These are phyloP conservation scores for Hypoxylon sp. DNA, from an alignment of 2,329 filamentous ascomycete genomes.

Conservation along the genomic window DNA sequence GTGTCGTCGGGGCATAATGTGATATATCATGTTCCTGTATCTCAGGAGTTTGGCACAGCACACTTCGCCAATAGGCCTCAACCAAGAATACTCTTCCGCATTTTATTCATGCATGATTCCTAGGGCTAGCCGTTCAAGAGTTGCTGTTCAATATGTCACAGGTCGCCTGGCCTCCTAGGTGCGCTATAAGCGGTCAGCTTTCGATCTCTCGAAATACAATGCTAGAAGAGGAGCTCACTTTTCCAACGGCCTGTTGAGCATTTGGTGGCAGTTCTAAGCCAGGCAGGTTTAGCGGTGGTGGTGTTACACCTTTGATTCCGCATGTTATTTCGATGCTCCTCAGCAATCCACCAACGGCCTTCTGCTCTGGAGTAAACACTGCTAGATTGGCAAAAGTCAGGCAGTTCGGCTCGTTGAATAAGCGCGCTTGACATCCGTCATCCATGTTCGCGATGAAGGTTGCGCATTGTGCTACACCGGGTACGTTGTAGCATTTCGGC, in stretches of 20 bases:
- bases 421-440: constrained; percentile 57
- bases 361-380: constrained; percentile 56
- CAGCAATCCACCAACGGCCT: constrained; percentile 55
- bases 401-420: constrained; percentile 57
- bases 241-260: constrained; percentile 47
- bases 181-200: constrained; percentile 30
- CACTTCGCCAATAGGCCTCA: constrained; percentile 21
- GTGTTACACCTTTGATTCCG: constrained; percentile 51
- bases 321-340: constrained; percentile 57
- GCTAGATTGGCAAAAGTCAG: constrained; percentile 55
- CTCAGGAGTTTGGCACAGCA: constrained; percentile 10
- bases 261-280: constrained; percentile 46
- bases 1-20: constrained; percentile 12
- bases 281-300: constrained; percentile 49
- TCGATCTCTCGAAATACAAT: background rate
- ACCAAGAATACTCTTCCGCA: background rate
- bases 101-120: background rate
- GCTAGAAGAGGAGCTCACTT: constrained; percentile 19
- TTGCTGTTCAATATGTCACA: constrained; percentile 1
- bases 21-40: constrained; percentile 21
- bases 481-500: constrained; percentile 56
- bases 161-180: background rate
- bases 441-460: constrained; percentile 56
- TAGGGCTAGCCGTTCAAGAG: background rate
- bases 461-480: constrained; percentile 55